phyloP scores from a whole-genome alignment of 2,329 filamentous ascomycete species.

The Simplicillium aogashimaense region DNA sequence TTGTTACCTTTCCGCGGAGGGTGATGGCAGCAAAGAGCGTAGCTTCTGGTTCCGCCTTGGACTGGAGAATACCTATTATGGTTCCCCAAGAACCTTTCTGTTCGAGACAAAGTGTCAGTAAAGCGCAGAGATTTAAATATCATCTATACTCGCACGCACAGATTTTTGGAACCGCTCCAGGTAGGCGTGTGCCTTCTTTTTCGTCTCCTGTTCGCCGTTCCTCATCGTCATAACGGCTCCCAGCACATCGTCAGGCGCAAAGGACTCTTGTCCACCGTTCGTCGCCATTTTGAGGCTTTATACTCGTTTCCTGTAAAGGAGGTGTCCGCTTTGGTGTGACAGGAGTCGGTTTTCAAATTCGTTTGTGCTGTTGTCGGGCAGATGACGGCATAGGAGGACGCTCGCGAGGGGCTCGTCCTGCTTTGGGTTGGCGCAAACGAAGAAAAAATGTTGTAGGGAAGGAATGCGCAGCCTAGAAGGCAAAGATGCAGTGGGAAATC shows the following conservation, averaged over 20 bases:
- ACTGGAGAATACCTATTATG: constrained; percentile 78
- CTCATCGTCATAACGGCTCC: constrained; percentile 88
- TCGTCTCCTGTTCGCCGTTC: constrained; percentile 69
- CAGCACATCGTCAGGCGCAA: constrained; percentile 66
- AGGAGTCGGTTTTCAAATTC: neutral
- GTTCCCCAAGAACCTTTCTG: constrained; percentile 87
- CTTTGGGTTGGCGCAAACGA: neutral
- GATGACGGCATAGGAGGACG: neutral
- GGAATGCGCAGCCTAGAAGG: too few species aligned
- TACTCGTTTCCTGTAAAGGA: constrained; percentile 4
- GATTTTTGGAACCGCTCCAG: constrained; percentile 97
- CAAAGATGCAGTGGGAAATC: too few species aligned
- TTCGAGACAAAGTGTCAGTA: constrained; percentile 9
- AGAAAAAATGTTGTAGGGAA: too few species aligned
- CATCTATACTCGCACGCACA: constrained; percentile 34
- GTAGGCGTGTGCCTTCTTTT: constrained; percentile 84
- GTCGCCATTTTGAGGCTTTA: constrained; percentile 48
- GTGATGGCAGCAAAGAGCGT: constrained; percentile 96
- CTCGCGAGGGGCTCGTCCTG: neutral
- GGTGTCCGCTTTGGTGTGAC: neutral
- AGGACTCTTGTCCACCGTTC: constrained; percentile 57
- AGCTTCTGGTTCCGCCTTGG: constrained; percentile 69
- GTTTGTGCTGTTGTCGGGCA: too few species aligned
- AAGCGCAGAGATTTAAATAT: neutral
- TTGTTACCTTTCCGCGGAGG: constrained; percentile 82